Evolutionary conservation across 176 grass and related monocot species (phyloP).

Genomic region (Aegilops umbellulata): DNA sequence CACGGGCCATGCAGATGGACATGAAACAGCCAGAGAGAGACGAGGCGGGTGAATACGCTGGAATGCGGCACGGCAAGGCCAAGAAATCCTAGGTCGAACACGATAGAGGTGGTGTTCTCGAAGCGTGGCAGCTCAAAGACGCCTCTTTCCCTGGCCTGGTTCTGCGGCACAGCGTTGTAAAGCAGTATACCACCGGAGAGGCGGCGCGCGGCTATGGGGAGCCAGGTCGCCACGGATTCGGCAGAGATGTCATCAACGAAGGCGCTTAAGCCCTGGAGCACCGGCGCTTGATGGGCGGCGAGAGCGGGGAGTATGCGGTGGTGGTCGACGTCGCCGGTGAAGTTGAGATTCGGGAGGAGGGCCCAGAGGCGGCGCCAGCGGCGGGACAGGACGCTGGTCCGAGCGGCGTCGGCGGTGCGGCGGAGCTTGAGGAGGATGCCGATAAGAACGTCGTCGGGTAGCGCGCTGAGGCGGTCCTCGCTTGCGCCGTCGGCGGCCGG

Average conservation of each 20-base stretch:
- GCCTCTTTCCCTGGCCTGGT: not conserved
- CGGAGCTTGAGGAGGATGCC: not conserved
- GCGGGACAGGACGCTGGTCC: slow-evolving; percentile 13
- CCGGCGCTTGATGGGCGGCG: not conserved
- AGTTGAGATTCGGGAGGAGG: not conserved
- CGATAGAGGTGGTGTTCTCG: not conserved
- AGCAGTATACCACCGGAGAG: not conserved
- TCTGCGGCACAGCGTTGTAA: not conserved
- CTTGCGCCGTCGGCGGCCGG: no score
- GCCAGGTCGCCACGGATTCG: not conserved
- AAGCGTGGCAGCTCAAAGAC: not conserved
- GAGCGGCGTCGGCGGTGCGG: not conserved
- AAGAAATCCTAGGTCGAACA: not conserved
- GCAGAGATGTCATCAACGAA: not conserved
- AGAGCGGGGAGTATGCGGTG: not conserved
- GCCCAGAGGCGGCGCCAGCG: not conserved
- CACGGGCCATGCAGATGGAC: not conserved
- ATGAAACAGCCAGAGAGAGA: not conserved
- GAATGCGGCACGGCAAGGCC: not conserved
- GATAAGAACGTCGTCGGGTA: not conserved
- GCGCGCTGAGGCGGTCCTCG: slow-evolving; percentile 14
- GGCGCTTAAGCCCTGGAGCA: not conserved
- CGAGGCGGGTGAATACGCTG: not conserved
- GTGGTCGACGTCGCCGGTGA: not conserved
- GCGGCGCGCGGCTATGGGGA: not conserved